Base-by-base conservation (phyloP, 1,284 basidiomycete species). In the Leccinum pallidistipes region DNA sequence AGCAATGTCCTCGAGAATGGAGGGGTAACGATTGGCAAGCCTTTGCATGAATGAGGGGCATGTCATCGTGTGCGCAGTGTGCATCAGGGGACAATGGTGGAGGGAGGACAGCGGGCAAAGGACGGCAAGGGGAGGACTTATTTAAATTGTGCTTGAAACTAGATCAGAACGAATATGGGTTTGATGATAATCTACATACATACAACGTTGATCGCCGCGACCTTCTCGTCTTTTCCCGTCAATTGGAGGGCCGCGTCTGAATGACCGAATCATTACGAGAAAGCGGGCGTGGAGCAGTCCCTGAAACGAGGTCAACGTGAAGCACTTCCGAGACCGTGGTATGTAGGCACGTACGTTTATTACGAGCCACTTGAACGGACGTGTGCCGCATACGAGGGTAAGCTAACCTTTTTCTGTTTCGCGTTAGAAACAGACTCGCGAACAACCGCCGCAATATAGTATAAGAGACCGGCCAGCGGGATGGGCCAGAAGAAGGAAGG, bases 161-260 rank as follows among this genome's bases (percentile, higher is more conserved):
- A 50, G 64, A 63, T 72, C 72, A 67, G 71, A 72, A 71, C 67
- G 70, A 66, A 75, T 75, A 76, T 73, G 62, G 66, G 60, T 64
- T 62, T 74, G 71, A 75, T 75, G 73, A 74, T 75, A 72, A 76
- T 76, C 74, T 73, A 65, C 74, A 67, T 73, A 65, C 74, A 67
- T 73, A 65, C 66, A 71, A 56, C 62, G 66, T 78, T 81, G 79
- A 81, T 82, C 79, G 80, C 81, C 80, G 80, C 73, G 73, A 73
- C 49, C 76, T 80, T 80, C 77, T 68, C 69, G 65, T 65, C 64
- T 62, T 66, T 69, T 59, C 52, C 72, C 69, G 72, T 75, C 72
- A 71, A 71, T 72, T 66, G 70, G 70, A 70, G 71, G 68, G 71
- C 69, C 68, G 67, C 72, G 69, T 57, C 56, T 64, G 62, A 65